Percentiles rank a stretch among this genome's conserved stretches.
Conservation (phyloP, 23 red algal genomes). For the Gracilaria caudata region DNA sequence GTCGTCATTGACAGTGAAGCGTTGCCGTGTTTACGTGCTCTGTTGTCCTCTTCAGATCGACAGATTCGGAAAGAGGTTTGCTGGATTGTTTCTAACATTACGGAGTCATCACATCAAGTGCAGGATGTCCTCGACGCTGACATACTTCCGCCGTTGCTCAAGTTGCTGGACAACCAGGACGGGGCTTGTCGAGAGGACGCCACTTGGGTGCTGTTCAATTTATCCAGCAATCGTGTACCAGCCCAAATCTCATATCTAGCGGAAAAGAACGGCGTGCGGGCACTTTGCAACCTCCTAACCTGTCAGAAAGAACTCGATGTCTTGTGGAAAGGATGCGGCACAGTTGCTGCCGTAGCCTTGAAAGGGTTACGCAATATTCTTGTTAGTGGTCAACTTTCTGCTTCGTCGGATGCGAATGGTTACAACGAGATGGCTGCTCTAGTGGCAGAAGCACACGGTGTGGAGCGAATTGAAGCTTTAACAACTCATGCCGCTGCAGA, state of each 20-base stretch:
- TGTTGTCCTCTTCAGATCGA: constrained; percentile 85
- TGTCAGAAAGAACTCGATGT: constrained; percentile 95
- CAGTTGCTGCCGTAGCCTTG: constrained; percentile 87
- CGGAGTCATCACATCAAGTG: constrained; percentile 97
- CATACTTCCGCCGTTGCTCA: constrained; percentile 84
- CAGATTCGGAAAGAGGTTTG: constrained; percentile 96
- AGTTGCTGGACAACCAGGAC: constrained; percentile 81
- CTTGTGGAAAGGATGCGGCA: constrained; percentile 94
- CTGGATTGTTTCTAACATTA: constrained; percentile 99
- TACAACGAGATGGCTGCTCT: constrained; percentile 82
- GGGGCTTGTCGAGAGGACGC: constrained; percentile 92
- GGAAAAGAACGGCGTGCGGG: constrained; percentile 73
- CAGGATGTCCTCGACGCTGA: constrained; percentile 92
- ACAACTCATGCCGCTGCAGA: constrained; percentile 66
- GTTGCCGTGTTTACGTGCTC: constrained; percentile 74
- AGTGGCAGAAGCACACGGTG: constrained; percentile 88
- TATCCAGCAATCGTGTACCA: constrained; percentile 83
- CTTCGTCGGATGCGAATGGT: constrained; percentile 41
- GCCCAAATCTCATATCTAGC: constrained; percentile 78
- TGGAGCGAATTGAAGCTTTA: constrained; percentile 90
- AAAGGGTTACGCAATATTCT: constrained; percentile 93
- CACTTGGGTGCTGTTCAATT: constrained; percentile 96
- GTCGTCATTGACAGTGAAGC: constrained; percentile 98
- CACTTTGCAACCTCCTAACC: constrained; percentile 80
- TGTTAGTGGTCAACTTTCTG: constrained; percentile 64